Conservation (phyloP, 345 rosid genomes). For the Melaleuca quinquenervia region DNA sequence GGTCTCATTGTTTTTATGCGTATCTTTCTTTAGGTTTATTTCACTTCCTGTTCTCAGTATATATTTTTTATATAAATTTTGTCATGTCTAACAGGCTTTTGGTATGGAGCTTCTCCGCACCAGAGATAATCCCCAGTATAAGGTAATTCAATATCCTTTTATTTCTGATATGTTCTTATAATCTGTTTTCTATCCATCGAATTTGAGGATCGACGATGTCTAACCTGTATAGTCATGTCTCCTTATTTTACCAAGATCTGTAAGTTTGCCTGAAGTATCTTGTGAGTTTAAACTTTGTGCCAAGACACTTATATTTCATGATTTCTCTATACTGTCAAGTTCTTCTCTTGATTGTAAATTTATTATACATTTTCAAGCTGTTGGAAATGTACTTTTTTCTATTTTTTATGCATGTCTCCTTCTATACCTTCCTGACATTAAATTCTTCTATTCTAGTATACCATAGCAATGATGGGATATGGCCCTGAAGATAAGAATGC, state of each 20-base stretch:
- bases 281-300: background rate
- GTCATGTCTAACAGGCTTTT: slow-evolving; percentile 50
- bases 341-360: background rate
- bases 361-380: background rate
- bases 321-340: background rate
- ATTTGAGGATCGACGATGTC: background rate
- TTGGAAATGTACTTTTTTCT: background rate
- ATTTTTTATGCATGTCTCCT: background rate
- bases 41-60: background rate
- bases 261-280: background rate
- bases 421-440: background rate
- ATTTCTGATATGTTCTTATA: background rate
- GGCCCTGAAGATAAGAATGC: slow-evolving; percentile 87
- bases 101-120: slow-evolving; percentile 96
- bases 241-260: background rate
- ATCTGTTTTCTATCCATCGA: background rate
- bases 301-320: background rate
- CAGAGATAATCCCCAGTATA: slow-evolving; percentile 87
- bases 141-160: slow-evolving; percentile 32
- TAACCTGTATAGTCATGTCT: background rate
- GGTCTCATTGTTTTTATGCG: background rate
- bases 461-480: slow-evolving; percentile 85
- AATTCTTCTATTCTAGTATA: slow-evolving; percentile 29
- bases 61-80: background rate
- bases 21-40: background rate